These are phyloP conservation scores for Lithohypha guttulata DNA, from an alignment of 2,329 filamentous ascomycete genomes.

Conservation along the genomic window DNA sequence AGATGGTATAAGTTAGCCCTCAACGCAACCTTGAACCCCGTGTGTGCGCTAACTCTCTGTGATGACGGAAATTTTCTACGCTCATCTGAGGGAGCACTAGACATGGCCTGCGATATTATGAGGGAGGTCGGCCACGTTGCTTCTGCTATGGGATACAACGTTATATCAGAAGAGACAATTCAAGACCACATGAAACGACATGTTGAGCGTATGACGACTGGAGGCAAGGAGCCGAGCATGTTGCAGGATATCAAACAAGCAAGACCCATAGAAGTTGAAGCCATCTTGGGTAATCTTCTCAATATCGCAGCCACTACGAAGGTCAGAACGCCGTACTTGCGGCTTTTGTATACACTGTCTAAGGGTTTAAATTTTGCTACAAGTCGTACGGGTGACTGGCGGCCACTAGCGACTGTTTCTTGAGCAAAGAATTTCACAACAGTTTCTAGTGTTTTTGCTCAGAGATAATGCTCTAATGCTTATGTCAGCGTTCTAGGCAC, in stretches of 20 bases:
- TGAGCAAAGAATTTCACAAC: no score
- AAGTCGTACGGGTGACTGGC: not conserved
- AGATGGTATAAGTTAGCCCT: constrained; percentile 51
- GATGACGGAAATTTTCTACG: constrained; percentile 42
- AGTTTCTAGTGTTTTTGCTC: no score
- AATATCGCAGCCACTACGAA: constrained; percentile 51
- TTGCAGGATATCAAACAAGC: constrained; percentile 59
- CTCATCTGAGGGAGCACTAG: constrained; percentile 28
- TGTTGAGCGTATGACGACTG: constrained; percentile 8
- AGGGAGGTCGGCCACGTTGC: constrained; percentile 20
- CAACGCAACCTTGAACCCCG: constrained; percentile 51
- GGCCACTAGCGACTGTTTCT: constrained; percentile 1
- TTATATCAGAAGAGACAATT: constrained; percentile 9
- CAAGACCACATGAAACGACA: constrained; percentile 10
- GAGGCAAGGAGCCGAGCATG: constrained; percentile 43
- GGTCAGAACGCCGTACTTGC: constrained; percentile 53
- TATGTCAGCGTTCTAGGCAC: no score
- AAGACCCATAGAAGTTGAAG: constrained; percentile 56
- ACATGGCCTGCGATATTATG: constrained; percentile 23
- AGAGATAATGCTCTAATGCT: no score
- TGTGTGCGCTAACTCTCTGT: constrained; percentile 44
- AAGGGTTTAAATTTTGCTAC: constrained; percentile 8
- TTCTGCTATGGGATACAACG: constrained; percentile 1
- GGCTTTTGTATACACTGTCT: constrained; percentile 50
- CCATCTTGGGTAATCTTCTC: constrained; percentile 59